Evolutionary conservation across 2,329 filamentous ascomycete genomes (phyloP), one percentile per base, ranked within the genome.

Genomic region (Coniella lustricola): DNA sequence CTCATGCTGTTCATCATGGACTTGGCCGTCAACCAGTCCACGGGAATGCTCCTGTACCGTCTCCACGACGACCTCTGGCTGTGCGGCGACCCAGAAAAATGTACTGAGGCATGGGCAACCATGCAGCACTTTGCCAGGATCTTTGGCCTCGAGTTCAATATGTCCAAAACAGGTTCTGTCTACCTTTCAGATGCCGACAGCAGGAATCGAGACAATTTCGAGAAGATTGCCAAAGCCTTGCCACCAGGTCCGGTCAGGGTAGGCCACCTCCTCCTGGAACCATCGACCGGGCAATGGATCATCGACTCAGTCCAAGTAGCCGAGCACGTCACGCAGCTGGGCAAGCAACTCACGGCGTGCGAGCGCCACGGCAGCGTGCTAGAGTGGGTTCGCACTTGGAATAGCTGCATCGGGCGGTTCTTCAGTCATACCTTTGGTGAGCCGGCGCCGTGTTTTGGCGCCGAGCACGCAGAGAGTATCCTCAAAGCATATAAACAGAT

Each of bases 281-380:
- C 69, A 4, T 54, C 63, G 10, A 59, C 66, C 14, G 72, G 72
- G 13, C 67, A 68, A 32, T 82, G 77, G 63, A 57, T 70, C 38
- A 77, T 82, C 43, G 74, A 82, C 52, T 71, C 75, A 52, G 54
- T 63, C 3, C 68, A 75, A 55, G 74, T 82, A 3, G 66, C 74
- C 40, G 62, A 67, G 12, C 79, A 82, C 53, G 72, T 80, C 29
- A 55, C 64, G 32, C 76, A 82, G 59, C 68, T 82, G 10, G 65
- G 68, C 44, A 71, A 64, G 22, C 79, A 82, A 54, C 71, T 82
- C n/a, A 60, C 61, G 2, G 70, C 73, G 29, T 77, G 73, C 58
- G 69, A 29, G 25, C 25, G 25, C 25, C 25, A n/a, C n/a, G n/a
- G 67, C 41, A 76, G 71, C 51, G 57, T 65, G 9, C 57, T 71